These are phyloP conservation scores for Cryphonectria nitschkei DNA, from an alignment of 2,329 filamentous ascomycete species.

Conservation along the genomic window DNA sequence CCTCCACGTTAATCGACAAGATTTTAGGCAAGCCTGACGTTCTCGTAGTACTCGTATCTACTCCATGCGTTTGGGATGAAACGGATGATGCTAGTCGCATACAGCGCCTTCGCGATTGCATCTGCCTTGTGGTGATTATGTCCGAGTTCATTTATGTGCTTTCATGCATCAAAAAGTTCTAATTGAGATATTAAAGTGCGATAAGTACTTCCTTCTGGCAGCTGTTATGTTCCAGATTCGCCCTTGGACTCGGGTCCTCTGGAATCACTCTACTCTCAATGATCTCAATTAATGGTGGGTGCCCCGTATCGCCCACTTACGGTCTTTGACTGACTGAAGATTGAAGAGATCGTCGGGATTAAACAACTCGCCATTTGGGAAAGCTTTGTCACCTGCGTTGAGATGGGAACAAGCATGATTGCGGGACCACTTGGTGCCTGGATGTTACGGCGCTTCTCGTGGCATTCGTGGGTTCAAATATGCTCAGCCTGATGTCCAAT, in stretches of 20 bases:
- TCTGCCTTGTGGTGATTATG: background rate
- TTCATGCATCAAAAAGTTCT: background rate
- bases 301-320: background rate
- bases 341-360: background rate
- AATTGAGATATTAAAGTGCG: background rate
- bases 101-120: background rate
- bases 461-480: background rate
- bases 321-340: background rate
- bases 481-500: background rate
- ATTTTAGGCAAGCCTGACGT: background rate
- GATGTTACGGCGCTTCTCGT: slow-evolving; percentile 1
- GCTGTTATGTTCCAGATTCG: background rate
- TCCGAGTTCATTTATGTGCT: background rate
- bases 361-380: background rate
- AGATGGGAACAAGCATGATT: background rate
- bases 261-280: background rate
- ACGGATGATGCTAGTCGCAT: slow-evolving; percentile 1
- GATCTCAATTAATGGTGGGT: background rate
- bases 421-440: background rate
- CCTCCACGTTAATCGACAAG: background rate
- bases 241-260: background rate
- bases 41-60: background rate
- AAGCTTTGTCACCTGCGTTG: background rate
- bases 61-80: background rate
- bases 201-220: background rate